Conservation (phyloP, 2,329 filamentous ascomycete genomes). For the Cladosporium sp. region DNA sequence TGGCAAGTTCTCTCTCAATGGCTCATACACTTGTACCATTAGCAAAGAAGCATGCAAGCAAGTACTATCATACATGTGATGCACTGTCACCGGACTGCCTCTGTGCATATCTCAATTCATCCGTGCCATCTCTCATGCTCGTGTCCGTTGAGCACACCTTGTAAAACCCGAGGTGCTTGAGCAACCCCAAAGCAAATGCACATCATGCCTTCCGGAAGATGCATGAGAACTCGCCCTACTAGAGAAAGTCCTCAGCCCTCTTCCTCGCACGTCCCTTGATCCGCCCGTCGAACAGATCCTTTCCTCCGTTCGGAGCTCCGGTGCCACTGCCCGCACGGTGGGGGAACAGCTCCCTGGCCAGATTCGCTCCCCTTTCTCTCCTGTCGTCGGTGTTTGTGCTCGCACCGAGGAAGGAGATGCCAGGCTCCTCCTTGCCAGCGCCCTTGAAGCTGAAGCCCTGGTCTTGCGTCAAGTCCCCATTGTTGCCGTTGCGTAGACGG, state of each 20-base stretch:
- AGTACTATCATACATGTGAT: background rate
- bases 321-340: slow-evolving; percentile 30
- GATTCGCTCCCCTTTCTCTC: slow-evolving; percentile 16
- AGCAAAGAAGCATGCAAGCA: background rate
- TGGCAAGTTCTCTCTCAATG: too few species aligned
- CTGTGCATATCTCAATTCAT: background rate
- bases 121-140: background rate
- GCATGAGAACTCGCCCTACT: background rate
- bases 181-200: background rate
- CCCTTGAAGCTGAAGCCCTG: slow-evolving; percentile 41
- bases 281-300: slow-evolving; percentile 39
- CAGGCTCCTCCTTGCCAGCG: slow-evolving; percentile 27
- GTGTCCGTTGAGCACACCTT: background rate
- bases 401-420: slow-evolving; percentile 38
- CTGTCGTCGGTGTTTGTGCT: slow-evolving; percentile 25
- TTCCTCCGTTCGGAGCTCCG: slow-evolving; percentile 29
- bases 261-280: slow-evolving; percentile 36
- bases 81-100: background rate
- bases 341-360: slow-evolving; percentile 39
- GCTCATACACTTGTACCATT: background rate
- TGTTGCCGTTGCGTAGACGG: slow-evolving; percentile 12
- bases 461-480: slow-evolving; percentile 14
- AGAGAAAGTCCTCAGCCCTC: slow-evolving; percentile 35
- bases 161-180: background rate
- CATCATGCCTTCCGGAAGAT: background rate